Percentiles rank a stretch among this genome's conserved stretches.
phyloP scores from a whole-genome alignment of 805 yeast species.

The Barnettozyma pratensis region DNA sequence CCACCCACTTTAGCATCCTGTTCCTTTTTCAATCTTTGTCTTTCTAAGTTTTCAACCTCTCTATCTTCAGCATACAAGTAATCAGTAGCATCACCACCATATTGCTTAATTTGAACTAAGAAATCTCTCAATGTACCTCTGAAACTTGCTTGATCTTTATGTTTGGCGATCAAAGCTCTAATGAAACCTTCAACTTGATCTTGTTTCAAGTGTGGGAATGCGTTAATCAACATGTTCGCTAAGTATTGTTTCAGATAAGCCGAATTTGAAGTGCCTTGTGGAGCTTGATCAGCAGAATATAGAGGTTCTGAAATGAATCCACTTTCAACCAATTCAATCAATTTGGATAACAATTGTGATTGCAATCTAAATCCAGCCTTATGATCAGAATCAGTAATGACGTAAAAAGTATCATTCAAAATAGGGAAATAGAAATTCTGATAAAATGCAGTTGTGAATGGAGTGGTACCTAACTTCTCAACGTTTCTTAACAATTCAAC shows the following conservation, averaged over 20 bases:
- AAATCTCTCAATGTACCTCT: constrained; percentile 88
- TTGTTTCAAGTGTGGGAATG: constrained; percentile 87
- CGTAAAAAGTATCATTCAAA: constrained; percentile 86
- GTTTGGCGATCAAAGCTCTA: constrained; percentile 66
- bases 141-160: constrained; percentile 70
- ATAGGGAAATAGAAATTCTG: constrained; percentile 85
- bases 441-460: constrained; percentile 81
- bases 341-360: constrained; percentile 74
- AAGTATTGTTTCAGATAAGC: constrained; percentile 75
- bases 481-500: constrained; percentile 82
- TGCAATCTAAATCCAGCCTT: constrained; percentile 93
- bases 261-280: constrained; percentile 79
- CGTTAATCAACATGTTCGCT: constrained; percentile 73
- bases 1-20: constrained; percentile 89
- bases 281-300: constrained; percentile 74
- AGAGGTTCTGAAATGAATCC: constrained; percentile 72
- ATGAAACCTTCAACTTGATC: constrained; percentile 82
- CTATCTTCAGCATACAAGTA: constrained; percentile 92
- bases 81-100: constrained; percentile 93
- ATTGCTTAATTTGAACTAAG: constrained; percentile 91
- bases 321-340: constrained; percentile 78
- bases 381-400: constrained; percentile 94
- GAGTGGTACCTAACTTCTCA: constrained; percentile 61
- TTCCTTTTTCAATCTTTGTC: constrained; percentile 65
- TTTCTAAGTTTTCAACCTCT: constrained; percentile 69